A percentile compares a stretch with the other conserved stretches of the same genome.
phyloP scores from a whole-genome alignment of 176 grass and related monocot genomes.

The Aegilops tauschii region DNA sequence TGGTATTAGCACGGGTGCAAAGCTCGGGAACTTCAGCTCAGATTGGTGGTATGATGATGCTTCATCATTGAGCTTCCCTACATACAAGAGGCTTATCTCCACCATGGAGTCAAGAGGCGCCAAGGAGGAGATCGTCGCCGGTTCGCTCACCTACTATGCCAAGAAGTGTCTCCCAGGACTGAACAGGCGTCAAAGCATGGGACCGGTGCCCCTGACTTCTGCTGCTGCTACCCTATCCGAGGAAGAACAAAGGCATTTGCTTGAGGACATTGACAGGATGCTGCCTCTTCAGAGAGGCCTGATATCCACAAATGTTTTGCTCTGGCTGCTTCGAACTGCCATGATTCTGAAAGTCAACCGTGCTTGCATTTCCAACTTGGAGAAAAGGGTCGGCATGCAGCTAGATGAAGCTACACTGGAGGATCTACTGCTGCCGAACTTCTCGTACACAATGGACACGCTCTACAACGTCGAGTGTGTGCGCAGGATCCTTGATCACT shows the following conservation, averaged over 20 bases:
- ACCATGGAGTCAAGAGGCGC: slow-evolving; percentile 14
- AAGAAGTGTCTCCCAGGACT: slow-evolving; percentile 31
- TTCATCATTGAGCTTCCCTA: slow-evolving; percentile 31
- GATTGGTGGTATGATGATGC: slow-evolving; percentile 47
- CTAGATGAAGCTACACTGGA: slow-evolving; percentile 42
- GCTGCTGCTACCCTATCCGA: slow-evolving; percentile 4
- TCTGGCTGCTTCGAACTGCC: slow-evolving; percentile 41
- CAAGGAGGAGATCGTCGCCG: slow-evolving; percentile 1
- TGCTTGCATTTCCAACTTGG: slow-evolving; percentile 42
- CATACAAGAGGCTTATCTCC: slow-evolving; percentile 36
- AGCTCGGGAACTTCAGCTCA: slow-evolving; percentile 20
- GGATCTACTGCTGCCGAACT: slow-evolving; percentile 41
- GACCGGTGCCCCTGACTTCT: background rate
- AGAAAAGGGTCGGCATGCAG: slow-evolving; percentile 48
- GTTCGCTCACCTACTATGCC: slow-evolving; percentile 34
- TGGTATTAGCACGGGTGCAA: slow-evolving; percentile 31
- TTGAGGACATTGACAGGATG: slow-evolving; percentile 39
- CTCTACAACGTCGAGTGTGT: slow-evolving; percentile 64
- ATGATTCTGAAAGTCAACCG: slow-evolving; percentile 38
- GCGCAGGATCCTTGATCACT: slow-evolving; percentile 66
- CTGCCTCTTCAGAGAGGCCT: slow-evolving; percentile 34
- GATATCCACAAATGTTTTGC: slow-evolving; percentile 27
- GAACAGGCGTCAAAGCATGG: slow-evolving; percentile 28
- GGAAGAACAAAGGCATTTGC: slow-evolving; percentile 37
- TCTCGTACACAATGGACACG: slow-evolving; percentile 52